phyloP scores from a whole-genome alignment of 129 eudicot genomes.

The Saposhnikovia divaricata region DNA sequence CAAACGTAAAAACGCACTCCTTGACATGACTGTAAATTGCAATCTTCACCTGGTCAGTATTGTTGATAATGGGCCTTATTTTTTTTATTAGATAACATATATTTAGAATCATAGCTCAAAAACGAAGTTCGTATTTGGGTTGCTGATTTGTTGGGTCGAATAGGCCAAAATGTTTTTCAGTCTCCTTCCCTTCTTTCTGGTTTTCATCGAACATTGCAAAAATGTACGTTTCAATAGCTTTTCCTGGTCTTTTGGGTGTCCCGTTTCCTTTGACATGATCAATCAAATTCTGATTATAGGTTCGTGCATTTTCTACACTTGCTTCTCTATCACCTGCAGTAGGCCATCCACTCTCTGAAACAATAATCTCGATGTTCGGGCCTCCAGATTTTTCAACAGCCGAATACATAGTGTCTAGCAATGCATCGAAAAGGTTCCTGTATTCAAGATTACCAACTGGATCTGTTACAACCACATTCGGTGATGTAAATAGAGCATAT shows the following conservation, averaged over 20 bases:
- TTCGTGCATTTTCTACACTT: neutral
- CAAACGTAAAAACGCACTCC: too few relatives aligned
- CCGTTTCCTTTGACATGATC: neutral
- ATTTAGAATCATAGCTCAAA: neutral
- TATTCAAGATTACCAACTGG: neutral
- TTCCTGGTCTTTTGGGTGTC: neutral
- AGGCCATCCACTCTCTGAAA: slow-evolving; percentile 7
- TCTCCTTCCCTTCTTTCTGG: neutral
- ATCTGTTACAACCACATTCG: neutral
- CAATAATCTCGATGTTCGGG: neutral
- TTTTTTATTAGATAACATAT: too few relatives aligned
- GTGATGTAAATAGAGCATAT: neutral
- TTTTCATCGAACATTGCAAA: neutral
- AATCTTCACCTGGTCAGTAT: too few relatives aligned
- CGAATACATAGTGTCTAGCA: neutral
- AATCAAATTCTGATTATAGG: neutral
- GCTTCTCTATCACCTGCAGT: neutral
- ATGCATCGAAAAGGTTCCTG: neutral
- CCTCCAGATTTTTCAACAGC: neutral
- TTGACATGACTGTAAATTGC: too few relatives aligned
- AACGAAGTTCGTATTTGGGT: neutral
- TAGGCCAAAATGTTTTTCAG: neutral
- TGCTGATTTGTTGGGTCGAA: neutral
- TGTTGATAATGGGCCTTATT: too few relatives aligned
- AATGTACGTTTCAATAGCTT: neutral